phyloP scores from a whole-genome alignment of 2,329 filamentous ascomycete genomes.

The Clarireedia sp. region DNA sequence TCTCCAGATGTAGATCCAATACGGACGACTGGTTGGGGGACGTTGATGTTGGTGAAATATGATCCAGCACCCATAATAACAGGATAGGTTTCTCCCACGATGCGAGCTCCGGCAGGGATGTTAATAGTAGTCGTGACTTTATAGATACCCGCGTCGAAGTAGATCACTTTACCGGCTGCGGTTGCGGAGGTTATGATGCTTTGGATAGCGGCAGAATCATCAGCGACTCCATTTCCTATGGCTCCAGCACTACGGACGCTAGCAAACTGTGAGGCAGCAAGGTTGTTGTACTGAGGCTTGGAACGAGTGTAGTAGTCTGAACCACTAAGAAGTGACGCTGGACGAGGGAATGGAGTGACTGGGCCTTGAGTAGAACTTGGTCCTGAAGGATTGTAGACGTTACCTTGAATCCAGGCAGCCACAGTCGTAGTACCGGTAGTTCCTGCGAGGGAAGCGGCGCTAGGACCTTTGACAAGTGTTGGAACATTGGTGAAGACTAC shows the following conservation, averaged over 20 bases:
- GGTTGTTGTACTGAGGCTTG: slow-evolving; percentile 46
- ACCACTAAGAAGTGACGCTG: slow-evolving; percentile 36
- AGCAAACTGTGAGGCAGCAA: slow-evolving; percentile 33
- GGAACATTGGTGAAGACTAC: slow-evolving; percentile 66
- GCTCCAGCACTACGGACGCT: slow-evolving; percentile 37
- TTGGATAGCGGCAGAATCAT: slow-evolving; percentile 54
- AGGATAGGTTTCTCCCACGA: slow-evolving; percentile 38
- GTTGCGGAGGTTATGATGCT: slow-evolving; percentile 43
- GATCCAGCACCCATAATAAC: slow-evolving; percentile 31
- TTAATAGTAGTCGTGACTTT: slow-evolving; percentile 39
- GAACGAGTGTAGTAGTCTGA: slow-evolving; percentile 41
- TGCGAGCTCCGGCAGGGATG: slow-evolving; percentile 35
- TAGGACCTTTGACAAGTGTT: slow-evolving; percentile 52
- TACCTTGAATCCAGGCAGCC: slow-evolving; percentile 69
- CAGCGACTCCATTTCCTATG: slow-evolving; percentile 46
- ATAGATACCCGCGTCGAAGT: slow-evolving; percentile 50
- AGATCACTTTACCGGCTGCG: slow-evolving; percentile 40
- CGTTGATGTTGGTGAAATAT: slow-evolving; percentile 35
- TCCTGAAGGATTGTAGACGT: slow-evolving; percentile 50
- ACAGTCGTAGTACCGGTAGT: slow-evolving; percentile 59
- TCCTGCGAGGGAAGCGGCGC: slow-evolving; percentile 51
- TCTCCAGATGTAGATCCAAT: slow-evolving; percentile 49
- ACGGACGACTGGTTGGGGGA: slow-evolving; percentile 40
- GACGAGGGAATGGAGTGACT: slow-evolving; percentile 36
- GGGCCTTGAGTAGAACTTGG: slow-evolving; percentile 34